Evolutionary conservation across 75 land plant genomes (phyloP), one percentile per base, ranked within the genome.

Genomic region (Ceratopteris richardii): DNA sequence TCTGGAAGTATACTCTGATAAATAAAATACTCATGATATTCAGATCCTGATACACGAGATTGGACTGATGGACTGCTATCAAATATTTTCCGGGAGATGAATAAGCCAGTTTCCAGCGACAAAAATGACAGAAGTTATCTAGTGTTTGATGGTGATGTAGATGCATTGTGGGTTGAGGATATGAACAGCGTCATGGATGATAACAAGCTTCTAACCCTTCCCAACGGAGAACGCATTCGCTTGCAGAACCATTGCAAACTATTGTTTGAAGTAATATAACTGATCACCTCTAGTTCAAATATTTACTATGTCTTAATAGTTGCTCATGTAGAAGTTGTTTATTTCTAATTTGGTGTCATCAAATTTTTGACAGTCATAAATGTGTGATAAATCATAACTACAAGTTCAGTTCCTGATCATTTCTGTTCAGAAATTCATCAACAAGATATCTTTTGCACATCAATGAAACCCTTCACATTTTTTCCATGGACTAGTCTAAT

Each of bases 161-260:
- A 70, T 39, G 73, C 73, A 19, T 17, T 70, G 0, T 70, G 73
- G 73, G 73, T 70, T 13, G 73, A 70, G 56, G 73, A 70, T 37
- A 70, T 70, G 73, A 70, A 70, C 23, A 70, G 73, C 48, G 73
- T 70, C 7, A 70, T 70, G 73, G 73, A 70, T 51, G 73, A 70
- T 46, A 70, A 70, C 56, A 70, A 70, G 54, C 66, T 70, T 4
- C 53, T 70, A 7, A 70, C 73, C 56, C 68, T 70, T 46, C 73
- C 73, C 17, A 70, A 70, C 57, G 73, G 73, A 64, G 73, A 70
- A 31, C 53, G 73, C 19, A 70, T 70, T 5, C 73, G 73, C 23
- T 40, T 70, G 29, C 73, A 70, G 47, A 70, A 64, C 36, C 73
- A 70, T 44, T 70, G 67, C 51, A 70, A 64, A 13, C 42, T 70